Conservation (phyloP, 2,329 filamentous ascomycete genomes). For the Fusarium heterosporum region DNA sequence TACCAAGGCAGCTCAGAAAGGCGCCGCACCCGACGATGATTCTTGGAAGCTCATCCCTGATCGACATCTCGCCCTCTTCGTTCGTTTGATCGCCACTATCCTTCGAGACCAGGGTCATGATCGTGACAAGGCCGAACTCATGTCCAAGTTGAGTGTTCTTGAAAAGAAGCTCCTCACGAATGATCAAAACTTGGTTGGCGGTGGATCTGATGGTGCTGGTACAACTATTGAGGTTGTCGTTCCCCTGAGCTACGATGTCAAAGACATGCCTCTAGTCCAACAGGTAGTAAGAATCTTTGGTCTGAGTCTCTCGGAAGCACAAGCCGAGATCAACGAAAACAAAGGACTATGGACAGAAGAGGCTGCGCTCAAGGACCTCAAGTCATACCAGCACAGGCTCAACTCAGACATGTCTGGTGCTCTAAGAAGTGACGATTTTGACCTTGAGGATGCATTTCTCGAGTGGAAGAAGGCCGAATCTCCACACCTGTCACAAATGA, state of each 20-base stretch:
- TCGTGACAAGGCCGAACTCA: conserved; percentile 85
- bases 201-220: conserved; percentile 51
- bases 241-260: conserved; percentile 90
- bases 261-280: conserved; percentile 95
- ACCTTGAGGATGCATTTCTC: conserved; percentile 87
- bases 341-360: conserved; percentile 89
- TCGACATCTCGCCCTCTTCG: conserved; percentile 92
- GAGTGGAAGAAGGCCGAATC: conserved; percentile 92
- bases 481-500: conserved; percentile 90
- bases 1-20: conserved; percentile 84
- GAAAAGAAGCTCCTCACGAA: conserved; percentile 95
- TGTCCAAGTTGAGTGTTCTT: conserved; percentile 79
- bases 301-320: conserved; percentile 80
- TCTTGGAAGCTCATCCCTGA: conserved; percentile 93
- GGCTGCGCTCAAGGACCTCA: conserved; percentile 89
- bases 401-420: conserved; percentile 83
- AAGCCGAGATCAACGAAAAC: conserved; percentile 87
- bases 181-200: conserved; percentile 80
- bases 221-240: conserved; percentile 81
- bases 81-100: conserved; percentile 84
- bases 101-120: conserved; percentile 87
- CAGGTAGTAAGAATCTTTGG: conserved; percentile 89
- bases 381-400: conserved; percentile 90
- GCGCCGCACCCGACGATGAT: conserved; percentile 81
- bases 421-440: conserved; percentile 86